Evolutionary conservation across 192 early-diverging fungal species (phyloP).

Genomic region (Entomortierella lignicola): DNA sequence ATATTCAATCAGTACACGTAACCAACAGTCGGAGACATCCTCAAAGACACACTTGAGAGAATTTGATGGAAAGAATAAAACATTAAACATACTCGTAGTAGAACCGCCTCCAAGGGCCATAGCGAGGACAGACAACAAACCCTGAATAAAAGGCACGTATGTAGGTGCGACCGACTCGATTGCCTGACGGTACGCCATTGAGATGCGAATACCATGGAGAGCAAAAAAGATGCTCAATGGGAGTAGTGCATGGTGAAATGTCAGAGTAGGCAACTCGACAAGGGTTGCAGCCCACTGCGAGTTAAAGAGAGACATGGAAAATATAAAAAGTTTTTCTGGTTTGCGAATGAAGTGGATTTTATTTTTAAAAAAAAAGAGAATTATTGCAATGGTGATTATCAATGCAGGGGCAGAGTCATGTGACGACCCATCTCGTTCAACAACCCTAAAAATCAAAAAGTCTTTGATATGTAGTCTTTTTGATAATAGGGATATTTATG

Average conservation of each 20-base stretch:
- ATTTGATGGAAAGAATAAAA: too few species aligned
- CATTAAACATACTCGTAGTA: conserved; percentile 29
- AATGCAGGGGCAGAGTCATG: too few species aligned
- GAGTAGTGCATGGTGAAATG: conserved; percentile 40
- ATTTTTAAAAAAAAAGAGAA: background rate
- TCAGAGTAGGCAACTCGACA: conserved; percentile 44
- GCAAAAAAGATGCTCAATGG: conserved; percentile 51
- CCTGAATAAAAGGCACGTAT: conserved; percentile 36
- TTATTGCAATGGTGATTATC: too few species aligned
- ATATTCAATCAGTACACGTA: too few species aligned
- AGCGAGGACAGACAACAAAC: conserved; percentile 35
- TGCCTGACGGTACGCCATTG: conserved; percentile 46
- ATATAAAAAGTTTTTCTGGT: background rate
- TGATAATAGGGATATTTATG: conserved; percentile 4
- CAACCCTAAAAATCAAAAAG: conserved; percentile 34
- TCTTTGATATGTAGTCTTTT: conserved; percentile 22
- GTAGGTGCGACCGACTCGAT: background rate
- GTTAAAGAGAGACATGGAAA: conserved; percentile 24
- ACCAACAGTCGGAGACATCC: too few species aligned
- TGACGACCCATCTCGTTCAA: too few species aligned
- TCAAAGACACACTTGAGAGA: too few species aligned
- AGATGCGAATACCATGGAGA: conserved; percentile 40
- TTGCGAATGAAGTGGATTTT: background rate
- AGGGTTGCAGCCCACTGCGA: conserved; percentile 42
- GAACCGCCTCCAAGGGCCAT: conserved; percentile 49